Evolutionary conservation across 2,329 filamentous ascomycete genomes (phyloP).

Genomic region (Penicillium sp.): DNA sequence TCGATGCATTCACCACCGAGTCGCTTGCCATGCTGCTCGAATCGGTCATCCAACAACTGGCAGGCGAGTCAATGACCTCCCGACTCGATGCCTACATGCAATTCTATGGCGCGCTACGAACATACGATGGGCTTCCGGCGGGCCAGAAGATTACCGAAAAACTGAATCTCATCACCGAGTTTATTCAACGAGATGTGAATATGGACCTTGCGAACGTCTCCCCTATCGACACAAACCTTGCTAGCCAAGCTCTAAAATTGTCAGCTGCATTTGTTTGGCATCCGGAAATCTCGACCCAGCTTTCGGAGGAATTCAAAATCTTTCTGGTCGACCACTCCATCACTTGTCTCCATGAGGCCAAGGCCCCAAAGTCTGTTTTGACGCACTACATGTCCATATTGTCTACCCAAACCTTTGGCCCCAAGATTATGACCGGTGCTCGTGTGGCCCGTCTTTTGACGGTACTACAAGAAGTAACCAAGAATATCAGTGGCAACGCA

Average conservation of each 20-base stretch:
- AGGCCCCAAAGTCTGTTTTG: slow-evolving; percentile 71
- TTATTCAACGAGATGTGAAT: slow-evolving; percentile 77
- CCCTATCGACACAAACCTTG: slow-evolving; percentile 64
- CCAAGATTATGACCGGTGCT: slow-evolving; percentile 69
- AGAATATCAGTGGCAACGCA: slow-evolving; percentile 73
- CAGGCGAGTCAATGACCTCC: slow-evolving; percentile 67
- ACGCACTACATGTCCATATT: slow-evolving; percentile 79
- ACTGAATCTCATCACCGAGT: slow-evolving; percentile 73
- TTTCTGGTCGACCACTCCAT: slow-evolving; percentile 82
- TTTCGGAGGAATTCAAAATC: slow-evolving; percentile 74
- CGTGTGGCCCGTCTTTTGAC: slow-evolving; percentile 69
- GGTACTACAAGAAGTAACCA: slow-evolving; percentile 68
- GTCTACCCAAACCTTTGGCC: slow-evolving; percentile 73
- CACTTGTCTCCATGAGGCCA: slow-evolving; percentile 65
- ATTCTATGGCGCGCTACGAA: slow-evolving; percentile 70
- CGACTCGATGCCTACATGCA: slow-evolving; percentile 84
- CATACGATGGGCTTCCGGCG: slow-evolving; percentile 79
- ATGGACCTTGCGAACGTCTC: slow-evolving; percentile 57
- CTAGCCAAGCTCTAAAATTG: slow-evolving; percentile 74
- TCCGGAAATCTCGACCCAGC: slow-evolving; percentile 63
- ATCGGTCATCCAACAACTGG: slow-evolving; percentile 77
- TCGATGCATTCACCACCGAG: slow-evolving; percentile 50
- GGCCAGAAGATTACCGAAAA: slow-evolving; percentile 69
- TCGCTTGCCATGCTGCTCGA: slow-evolving; percentile 79
- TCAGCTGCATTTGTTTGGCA: slow-evolving; percentile 75